Base-by-base conservation (phyloP, 2,329 filamentous ascomycete species). In the Trichoderma sp. region DNA sequence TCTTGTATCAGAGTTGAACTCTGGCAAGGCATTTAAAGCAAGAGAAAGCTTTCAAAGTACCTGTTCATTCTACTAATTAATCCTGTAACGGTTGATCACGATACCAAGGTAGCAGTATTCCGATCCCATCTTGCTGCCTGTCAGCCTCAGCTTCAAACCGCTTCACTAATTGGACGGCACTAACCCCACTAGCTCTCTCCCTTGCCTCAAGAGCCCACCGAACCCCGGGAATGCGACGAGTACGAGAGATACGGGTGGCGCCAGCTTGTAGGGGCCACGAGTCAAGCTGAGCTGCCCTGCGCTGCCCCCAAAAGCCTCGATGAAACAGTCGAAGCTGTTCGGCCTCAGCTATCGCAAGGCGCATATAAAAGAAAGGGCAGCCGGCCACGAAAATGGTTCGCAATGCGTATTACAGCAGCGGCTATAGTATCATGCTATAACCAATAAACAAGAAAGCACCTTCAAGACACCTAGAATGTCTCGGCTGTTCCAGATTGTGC, bases 231-330 rank as follows among this genome's bases (percentile, higher is more conserved):
- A 66, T 66, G 63, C 63, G 63, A 66, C 26, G 63, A 56, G 63
- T 66, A 66, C 63, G 63, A 66, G 63, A 58, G 18, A 56, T 66
- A 14, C 52, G 28, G 24, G 63, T 58, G 63, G 63, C 63, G 37
- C 37, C 8, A 52, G 26, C 43, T 39, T 34, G 37, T 8, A 21
- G n/a, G 52, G 52, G 26, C 52, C 34, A 46, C 51, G 21, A n/a
- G 52, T 55, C 52, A 32, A 43, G 14, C 37, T 58, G 26, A 49
- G 63, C 61, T 49, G 24, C 51, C 24, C 46, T 10, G 30, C 8
- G n/a, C 46, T 24, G 46, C n/a, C 18, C 43, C 46, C 21, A 24
- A 49, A 37, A 54, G 32, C 16, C 18, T 39, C 26, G 46, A 32
- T 39, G 60, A 64, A 54, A 14, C 32, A 11, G 51, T 10, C 10